Conservation (phyloP, 2,329 filamentous ascomycete species). For the Penicillium sp. region DNA sequence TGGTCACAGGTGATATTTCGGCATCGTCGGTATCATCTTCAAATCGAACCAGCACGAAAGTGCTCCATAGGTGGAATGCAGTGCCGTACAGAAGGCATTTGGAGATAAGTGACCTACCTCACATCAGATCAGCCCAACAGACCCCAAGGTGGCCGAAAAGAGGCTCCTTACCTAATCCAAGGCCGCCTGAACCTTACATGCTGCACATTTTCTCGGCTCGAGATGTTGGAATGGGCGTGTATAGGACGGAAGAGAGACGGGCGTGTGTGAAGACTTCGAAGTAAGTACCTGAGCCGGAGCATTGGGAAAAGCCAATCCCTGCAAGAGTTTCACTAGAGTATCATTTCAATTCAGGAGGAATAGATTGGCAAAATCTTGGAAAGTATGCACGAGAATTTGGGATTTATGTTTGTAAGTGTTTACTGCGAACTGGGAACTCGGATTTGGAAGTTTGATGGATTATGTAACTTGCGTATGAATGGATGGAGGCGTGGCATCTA, state of each 20-base stretch:
- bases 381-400: not conserved
- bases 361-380: not conserved
- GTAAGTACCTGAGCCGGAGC: slow-evolving; percentile 32
- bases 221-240: slow-evolving; percentile 13
- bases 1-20: slow-evolving; percentile 14
- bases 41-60: slow-evolving; percentile 32
- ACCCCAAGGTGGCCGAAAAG: no score
- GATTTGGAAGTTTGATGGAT: not conserved
- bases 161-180: slow-evolving; percentile 32
- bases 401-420: not conserved
- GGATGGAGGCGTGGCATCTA: no score
- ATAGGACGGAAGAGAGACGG: slow-evolving; percentile 21
- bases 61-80: slow-evolving; percentile 36
- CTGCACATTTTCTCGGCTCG: slow-evolving; percentile 24
- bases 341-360: slow-evolving; percentile 2
- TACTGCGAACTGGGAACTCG: not conserved
- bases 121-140: slow-evolving; percentile 1
- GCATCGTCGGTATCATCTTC: slow-evolving; percentile 27
- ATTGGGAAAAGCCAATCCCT: slow-evolving; percentile 30
- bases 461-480: slow-evolving; percentile 2
- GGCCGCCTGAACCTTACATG: slow-evolving; percentile 37
- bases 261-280: slow-evolving; percentile 27
- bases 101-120: slow-evolving; percentile 31
- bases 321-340: slow-evolving; percentile 4
- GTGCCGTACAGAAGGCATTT: slow-evolving; percentile 33